These are phyloP conservation scores for Berberis thunbergii DNA, from an alignment of 164 flowering plant genomes.

Conservation along the genomic window DNA sequence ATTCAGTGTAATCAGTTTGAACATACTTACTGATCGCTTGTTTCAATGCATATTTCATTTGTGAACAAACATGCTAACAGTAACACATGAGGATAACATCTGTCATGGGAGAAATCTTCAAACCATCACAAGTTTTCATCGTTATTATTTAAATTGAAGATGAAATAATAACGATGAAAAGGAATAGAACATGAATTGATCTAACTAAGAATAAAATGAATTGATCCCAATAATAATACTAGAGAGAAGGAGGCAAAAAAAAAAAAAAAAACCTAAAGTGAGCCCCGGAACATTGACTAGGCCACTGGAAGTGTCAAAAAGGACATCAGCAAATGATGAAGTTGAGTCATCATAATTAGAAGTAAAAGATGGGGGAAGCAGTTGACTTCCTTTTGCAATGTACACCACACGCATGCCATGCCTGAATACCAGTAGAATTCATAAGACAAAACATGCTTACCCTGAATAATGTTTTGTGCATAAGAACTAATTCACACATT, in stretches of 20 bases:
- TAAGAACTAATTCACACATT: conserved; percentile 51
- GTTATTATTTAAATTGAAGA: too few species aligned
- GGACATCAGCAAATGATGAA: conserved; percentile 91
- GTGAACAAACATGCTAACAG: too few species aligned
- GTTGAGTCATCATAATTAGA: conserved; percentile 91
- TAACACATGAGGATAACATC: too few species aligned
- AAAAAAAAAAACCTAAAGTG: conserved; percentile 51
- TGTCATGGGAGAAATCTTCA: too few species aligned
- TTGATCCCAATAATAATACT: too few species aligned
- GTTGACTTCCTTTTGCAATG: conserved; percentile 87
- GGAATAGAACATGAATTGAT: too few species aligned
- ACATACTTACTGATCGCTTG: too few species aligned
- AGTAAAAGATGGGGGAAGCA: conserved; percentile 93
- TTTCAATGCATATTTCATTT: too few species aligned
- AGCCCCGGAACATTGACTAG: conserved; percentile 69
- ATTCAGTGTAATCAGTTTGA: too few species aligned
- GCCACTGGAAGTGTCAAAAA: conserved; percentile 87
- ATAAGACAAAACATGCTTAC: conserved; percentile 22
- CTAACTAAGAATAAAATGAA: too few species aligned
- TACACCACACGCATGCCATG: conserved; percentile 90
- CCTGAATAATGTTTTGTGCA: conserved; percentile 94
- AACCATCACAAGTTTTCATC: too few species aligned
- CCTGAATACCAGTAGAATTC: conserved; percentile 33
- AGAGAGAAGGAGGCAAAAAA: neutral
- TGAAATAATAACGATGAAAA: too few species aligned